Conservation (phyloP, 768 basidiomycete genomes). For the Termitomyces sp. region DNA sequence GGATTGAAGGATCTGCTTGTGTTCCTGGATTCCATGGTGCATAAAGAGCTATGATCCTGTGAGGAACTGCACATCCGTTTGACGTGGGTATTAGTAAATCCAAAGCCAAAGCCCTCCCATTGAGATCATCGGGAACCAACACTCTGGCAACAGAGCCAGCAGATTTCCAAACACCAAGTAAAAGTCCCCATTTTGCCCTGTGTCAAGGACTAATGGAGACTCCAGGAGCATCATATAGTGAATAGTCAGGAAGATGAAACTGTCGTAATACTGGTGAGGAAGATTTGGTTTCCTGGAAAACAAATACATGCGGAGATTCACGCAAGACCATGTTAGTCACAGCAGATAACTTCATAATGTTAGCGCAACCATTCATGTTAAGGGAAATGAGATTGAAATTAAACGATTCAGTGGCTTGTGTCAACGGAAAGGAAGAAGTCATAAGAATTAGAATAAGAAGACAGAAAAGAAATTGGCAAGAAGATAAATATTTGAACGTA, state of each 20-base stretch:
- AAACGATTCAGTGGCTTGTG: too few species aligned
- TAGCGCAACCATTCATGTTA: neutral
- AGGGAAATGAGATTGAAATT: neutral
- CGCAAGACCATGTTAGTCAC: neutral
- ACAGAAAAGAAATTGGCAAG: too few species aligned
- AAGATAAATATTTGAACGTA: too few species aligned
- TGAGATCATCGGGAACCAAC: too few species aligned
- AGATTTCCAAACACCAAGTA: too few species aligned
- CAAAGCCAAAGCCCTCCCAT: neutral
- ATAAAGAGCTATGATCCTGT: neutral
- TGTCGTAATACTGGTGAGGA: neutral
- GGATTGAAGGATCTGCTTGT: too few species aligned
- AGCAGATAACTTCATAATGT: neutral
- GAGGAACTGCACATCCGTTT: neutral
- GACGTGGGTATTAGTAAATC: neutral
- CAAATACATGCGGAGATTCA: neutral
- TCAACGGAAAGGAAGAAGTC: too few species aligned
- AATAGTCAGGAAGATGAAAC: neutral
- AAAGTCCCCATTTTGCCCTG: neutral
- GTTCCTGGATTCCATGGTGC: neutral
- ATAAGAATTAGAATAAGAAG: too few species aligned
- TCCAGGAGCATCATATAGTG: neutral
- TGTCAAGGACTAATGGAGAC: neutral
- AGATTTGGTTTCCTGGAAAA: neutral
- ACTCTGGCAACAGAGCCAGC: too few species aligned